These are phyloP conservation scores for Ligustrum vulgare DNA, from an alignment of 257 asterid genomes.

Conservation along the genomic window DNA sequence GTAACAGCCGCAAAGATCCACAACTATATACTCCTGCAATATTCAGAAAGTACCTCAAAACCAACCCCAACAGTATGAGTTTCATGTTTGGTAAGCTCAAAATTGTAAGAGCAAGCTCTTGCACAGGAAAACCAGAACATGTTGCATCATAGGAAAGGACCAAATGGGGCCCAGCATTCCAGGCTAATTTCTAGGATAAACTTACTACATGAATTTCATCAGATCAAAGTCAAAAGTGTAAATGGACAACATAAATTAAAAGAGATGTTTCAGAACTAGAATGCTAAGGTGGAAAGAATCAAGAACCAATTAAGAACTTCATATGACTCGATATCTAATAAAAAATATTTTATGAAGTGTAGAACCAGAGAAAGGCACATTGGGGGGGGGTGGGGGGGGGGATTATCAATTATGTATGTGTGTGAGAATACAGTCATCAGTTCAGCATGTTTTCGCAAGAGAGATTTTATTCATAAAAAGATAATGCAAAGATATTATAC, in stretches of 20 bases:
- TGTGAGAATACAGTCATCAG: not conserved
- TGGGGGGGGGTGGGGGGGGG: too few relatives aligned
- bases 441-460: not conserved
- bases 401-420: not conserved
- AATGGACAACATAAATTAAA: not conserved
- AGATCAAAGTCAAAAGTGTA: not conserved
- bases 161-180: not conserved
- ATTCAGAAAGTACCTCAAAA: not conserved
- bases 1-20: slow-evolving; percentile 50
- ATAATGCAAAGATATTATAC: slow-evolving; percentile 19
- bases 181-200: not conserved
- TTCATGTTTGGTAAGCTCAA: not conserved
- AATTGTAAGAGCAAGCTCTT: not conserved
- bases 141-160: not conserved
- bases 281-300: not conserved
- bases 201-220: not conserved
- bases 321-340: not conserved
- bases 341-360: not conserved
- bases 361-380: not conserved
- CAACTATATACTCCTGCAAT: slow-evolving; percentile 52
- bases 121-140: not conserved
- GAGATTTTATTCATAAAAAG: not conserved
- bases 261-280: not conserved
- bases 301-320: not conserved
- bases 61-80: too few relatives aligned